Evolutionary conservation across 805 yeast genomes (phyloP), one percentile per base, ranked within the genome.

Genomic region (Candida multigemmis): DNA sequence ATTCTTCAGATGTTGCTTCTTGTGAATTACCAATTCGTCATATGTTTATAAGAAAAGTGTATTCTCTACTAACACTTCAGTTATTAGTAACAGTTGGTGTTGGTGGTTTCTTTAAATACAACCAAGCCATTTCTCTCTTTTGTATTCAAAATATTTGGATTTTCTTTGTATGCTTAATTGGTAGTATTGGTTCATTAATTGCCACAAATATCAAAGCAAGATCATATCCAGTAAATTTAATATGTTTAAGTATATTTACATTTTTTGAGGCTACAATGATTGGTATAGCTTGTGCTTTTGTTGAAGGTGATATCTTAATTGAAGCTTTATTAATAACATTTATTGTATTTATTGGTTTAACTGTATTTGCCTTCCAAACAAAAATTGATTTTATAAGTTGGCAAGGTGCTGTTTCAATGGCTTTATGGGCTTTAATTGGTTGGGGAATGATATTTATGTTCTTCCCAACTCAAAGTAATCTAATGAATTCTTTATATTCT

Each of bases 21-120:
- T 83, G 94, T 53, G 82, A 79, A 32, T 56, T 82, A 27, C 73
- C 79, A 10, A 64, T 85, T 21, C 72, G 95, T 40, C 81, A 78
- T 37, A 66, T 75, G 48, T 85, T 85, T 41, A 59, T 82, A 39
- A 68, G 86, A 33, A 81, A 80, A 45, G 96, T 85, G 6, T 86
- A 84, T 52, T 60, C 84, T 5, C 63, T 86, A 24, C 62, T 85
- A 26, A 50, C 75, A 8, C 53, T 67, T 4, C 96, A 85, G 52
- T 47, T 85, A 19, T 48, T 74, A 16, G 53, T 62, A 16, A 83
- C 94, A 0, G 63, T 77, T 13, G 53, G 65, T 6, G 66, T 73
- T 14, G 81, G 84, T 4, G 56, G 60, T 14, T 36, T 69, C 12
- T 64, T 81, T 23, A 53, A 65, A 20, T 42, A 59, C 32, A 62